A percentile compares a stretch with the other conserved stretches of the same genome.
These are phyloP conservation scores for Solanum habrochaites DNA, from an alignment of 257 asterid genomes.

Conservation along the genomic window DNA sequence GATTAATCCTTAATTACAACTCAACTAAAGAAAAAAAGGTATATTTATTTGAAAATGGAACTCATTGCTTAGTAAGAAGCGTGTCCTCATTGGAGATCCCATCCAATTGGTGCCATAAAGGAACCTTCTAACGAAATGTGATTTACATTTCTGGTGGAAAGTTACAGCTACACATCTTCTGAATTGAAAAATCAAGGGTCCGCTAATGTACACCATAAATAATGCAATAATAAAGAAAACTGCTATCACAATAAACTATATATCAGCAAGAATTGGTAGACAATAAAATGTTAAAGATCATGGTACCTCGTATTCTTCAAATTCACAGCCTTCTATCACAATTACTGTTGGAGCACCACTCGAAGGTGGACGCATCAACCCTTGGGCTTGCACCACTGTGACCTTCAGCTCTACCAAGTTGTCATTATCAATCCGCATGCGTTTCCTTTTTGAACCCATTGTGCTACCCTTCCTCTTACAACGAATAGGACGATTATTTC, in stretches of 20 bases:
- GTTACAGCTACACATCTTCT: background rate
- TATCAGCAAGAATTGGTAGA: background rate
- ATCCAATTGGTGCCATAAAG: background rate
- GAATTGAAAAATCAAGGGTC: background rate
- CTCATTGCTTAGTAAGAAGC: background rate
- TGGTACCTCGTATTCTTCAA: slow-evolving; percentile 92
- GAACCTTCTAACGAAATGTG: background rate
- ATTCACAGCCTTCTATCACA: slow-evolving; percentile 64
- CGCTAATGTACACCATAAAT: background rate
- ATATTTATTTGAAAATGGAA: background rate
- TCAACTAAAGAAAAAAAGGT: background rate
- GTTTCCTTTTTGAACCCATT: slow-evolving; percentile 46
- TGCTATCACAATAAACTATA: background rate
- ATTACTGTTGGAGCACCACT: slow-evolving; percentile 38
- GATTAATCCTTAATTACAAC: background rate
- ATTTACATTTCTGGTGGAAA: background rate
- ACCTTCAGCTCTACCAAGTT: slow-evolving; percentile 57
- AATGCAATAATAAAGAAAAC: background rate
- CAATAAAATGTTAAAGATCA: background rate
- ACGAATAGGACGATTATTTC: slow-evolving; percentile 23
- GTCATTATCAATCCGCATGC: slow-evolving; percentile 45
- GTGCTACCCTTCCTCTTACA: slow-evolving; percentile 59
- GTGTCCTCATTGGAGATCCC: background rate
- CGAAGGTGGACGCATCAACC: slow-evolving; percentile 63
- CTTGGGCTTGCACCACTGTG: slow-evolving; percentile 81